These are phyloP conservation scores for Cordyceps fumosorosea DNA, from an alignment of 2,329 filamentous ascomycete species.

Conservation along the genomic window DNA sequence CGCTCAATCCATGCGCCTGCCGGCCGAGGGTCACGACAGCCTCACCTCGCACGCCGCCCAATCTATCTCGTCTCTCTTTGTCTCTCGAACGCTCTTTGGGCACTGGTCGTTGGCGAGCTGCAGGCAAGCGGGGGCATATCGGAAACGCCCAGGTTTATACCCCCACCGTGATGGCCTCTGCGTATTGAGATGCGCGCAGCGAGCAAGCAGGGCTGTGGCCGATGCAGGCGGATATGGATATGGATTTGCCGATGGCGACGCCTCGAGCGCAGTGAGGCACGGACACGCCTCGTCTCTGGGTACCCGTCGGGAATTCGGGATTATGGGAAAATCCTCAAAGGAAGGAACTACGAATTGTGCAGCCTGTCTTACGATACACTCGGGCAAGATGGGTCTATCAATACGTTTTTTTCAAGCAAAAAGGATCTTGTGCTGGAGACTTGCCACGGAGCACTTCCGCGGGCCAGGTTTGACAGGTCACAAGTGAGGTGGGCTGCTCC, in stretches of 20 bases:
- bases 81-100: background rate
- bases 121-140: conserved; percentile 7
- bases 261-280: background rate
- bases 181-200: conserved; percentile 8
- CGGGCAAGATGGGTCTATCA: background rate
- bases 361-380: background rate
- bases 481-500: background rate
- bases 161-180: conserved; percentile 7
- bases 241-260: background rate
- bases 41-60: background rate
- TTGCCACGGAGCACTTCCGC: background rate
- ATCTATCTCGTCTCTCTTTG: background rate
- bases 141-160: background rate
- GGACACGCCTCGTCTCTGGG: background rate
- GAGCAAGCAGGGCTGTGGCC: conserved; percentile 4
- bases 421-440: background rate
- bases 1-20: too few relatives aligned
- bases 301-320: background rate
- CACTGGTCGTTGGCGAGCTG: background rate
- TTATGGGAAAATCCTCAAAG: background rate
- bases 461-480: background rate
- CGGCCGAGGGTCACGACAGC: background rate
- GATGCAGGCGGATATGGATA: background rate
- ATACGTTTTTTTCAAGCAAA: conserved; percentile 1
- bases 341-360: background rate